These are phyloP conservation scores for Ustulina deusta DNA, from an alignment of 2,329 filamentous ascomycete genomes.

Conservation along the genomic window DNA sequence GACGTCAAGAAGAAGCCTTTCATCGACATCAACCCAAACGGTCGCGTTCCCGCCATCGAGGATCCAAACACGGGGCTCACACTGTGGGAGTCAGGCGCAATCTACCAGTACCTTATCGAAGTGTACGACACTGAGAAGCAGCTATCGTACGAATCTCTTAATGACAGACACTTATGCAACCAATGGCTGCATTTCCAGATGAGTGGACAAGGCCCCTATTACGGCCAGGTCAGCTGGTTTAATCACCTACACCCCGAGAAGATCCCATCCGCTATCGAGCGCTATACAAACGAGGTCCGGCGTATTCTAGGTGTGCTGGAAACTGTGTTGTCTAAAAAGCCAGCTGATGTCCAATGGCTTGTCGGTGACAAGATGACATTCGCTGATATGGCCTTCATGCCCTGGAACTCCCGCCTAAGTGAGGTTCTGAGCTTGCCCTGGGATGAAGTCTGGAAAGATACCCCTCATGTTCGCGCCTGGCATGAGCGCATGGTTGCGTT, in stretches of 20 bases:
- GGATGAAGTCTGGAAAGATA: constrained; percentile 26
- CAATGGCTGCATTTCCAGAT: constrained; percentile 59
- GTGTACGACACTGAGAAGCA: constrained; percentile 51
- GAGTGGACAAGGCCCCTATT: constrained; percentile 57
- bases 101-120: constrained; percentile 38
- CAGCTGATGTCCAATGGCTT: constrained; percentile 29
- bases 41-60: constrained; percentile 41
- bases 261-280: constrained; percentile 47
- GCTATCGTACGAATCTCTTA: constrained; percentile 51
- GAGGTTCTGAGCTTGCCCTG: neutral
- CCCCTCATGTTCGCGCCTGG: constrained; percentile 46
- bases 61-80: constrained; percentile 38
- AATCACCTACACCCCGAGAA: constrained; percentile 43
- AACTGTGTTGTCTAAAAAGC: constrained; percentile 17
- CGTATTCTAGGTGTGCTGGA: constrained; percentile 48
- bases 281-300: constrained; percentile 49
- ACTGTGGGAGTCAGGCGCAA: constrained; percentile 39
- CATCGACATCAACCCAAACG: constrained; percentile 3
- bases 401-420: constrained; percentile 31
- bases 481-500: constrained; percentile 52
- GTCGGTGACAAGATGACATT: constrained; percentile 52
- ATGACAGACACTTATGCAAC: constrained; percentile 52
- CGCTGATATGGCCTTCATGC: constrained; percentile 43
- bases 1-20: constrained; percentile 40
- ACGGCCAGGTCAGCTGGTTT: constrained; percentile 41